Percentiles rank a stretch among this genome's conserved stretches.
These are phyloP conservation scores for Malassezia brasiliensis DNA, from an alignment of 1,284 basidiomycete species.

Conservation along the genomic window DNA sequence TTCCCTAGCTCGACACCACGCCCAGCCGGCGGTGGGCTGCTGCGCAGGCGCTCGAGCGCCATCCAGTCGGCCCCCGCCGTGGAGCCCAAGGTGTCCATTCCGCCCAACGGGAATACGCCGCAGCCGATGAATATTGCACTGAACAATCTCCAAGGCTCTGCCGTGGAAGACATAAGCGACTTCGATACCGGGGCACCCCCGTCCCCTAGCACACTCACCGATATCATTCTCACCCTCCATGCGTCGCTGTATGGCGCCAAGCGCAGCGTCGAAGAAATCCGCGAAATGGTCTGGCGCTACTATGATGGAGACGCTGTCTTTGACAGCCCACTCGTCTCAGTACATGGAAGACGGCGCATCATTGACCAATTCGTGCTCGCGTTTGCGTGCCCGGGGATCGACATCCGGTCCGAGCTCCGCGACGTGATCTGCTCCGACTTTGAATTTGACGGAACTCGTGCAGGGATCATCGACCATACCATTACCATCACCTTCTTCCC, in stretches of 20 bases:
- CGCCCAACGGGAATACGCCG: neutral
- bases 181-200: conserved; percentile 30
- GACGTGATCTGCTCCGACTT: conserved; percentile 48
- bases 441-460: conserved; percentile 46
- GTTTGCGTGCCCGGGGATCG: conserved; percentile 42
- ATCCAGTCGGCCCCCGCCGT: neutral
- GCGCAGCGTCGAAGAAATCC: conserved; percentile 38
- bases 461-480: conserved; percentile 48
- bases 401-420: conserved; percentile 43
- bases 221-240: conserved; percentile 44
- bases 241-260: conserved; percentile 44
- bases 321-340: conserved; percentile 41
- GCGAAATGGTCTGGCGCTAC: conserved; percentile 39
- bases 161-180: conserved; percentile 12
- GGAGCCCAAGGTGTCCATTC: neutral
- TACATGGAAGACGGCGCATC: conserved; percentile 40
- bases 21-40: neutral
- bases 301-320: conserved; percentile 45
- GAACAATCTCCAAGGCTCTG: neutral
- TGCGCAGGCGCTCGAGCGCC: neutral
- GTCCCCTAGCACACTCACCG: conserved; percentile 45
- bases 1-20: neutral
- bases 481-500: conserved; percentile 43
- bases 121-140: conserved; percentile 10
- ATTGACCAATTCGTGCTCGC: conserved; percentile 47